Evolutionary conservation across 148 eudicot genomes (phyloP).

Genomic region (Rhododendron mucronatum): DNA sequence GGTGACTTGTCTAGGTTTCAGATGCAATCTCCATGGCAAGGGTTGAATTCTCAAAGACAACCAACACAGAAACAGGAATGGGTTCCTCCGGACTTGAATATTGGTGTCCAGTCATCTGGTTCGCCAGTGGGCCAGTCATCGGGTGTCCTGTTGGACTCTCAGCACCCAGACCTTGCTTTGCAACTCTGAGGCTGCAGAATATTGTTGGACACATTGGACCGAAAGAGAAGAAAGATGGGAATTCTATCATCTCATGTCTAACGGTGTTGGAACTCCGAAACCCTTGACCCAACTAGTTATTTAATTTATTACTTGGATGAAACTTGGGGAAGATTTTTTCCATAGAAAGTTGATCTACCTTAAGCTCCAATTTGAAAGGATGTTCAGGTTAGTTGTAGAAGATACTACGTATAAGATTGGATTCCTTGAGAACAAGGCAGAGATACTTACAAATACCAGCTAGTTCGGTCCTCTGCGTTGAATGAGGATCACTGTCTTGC

Average conservation of each 20-base stretch:
- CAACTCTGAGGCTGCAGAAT: slow-evolving; percentile 52
- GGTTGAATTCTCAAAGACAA: slow-evolving; percentile 44
- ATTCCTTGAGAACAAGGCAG: slow-evolving; percentile 7
- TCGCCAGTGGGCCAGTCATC: slow-evolving; percentile 50
- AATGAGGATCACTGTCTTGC: slow-evolving; percentile 8
- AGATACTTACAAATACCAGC: neutral
- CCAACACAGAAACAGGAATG: slow-evolving; percentile 66
- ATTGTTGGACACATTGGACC: neutral
- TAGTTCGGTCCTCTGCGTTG: slow-evolving; percentile 4
- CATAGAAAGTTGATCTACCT: slow-evolving; percentile 8
- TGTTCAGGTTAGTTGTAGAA: neutral
- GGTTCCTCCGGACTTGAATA: slow-evolving; percentile 84
- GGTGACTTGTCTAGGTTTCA: slow-evolving; percentile 66
- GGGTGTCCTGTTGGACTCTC: slow-evolving; percentile 62
- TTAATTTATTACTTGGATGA: neutral
- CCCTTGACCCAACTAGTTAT: neutral
- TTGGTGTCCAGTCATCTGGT: slow-evolving; percentile 72
- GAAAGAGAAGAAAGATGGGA: neutral
- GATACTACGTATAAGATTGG: neutral
- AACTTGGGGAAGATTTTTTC: neutral
- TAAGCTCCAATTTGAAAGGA: neutral
- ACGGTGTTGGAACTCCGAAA: neutral
- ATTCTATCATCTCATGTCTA: neutral
- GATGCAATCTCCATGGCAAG: slow-evolving; percentile 43
- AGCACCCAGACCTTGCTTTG: slow-evolving; percentile 93